A percentile compares a stretch with the other conserved stretches of the same genome.
phyloP scores from a whole-genome alignment of 2,329 filamentous ascomycete species.

The Fusarium liriodendri region DNA sequence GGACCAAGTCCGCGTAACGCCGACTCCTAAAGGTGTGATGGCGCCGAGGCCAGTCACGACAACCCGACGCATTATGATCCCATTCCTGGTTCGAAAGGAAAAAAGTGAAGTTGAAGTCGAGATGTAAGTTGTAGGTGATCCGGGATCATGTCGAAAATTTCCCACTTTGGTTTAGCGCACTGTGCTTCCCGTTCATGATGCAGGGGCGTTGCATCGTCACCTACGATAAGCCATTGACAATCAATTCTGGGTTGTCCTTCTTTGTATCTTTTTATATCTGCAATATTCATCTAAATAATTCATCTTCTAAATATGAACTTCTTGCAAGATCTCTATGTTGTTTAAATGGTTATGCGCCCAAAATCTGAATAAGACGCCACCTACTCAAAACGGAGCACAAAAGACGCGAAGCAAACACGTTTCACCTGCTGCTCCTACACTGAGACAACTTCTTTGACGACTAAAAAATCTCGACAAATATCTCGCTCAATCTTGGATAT shows the following conservation, averaged over 20 bases:
- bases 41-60: slow-evolving; percentile 87
- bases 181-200: background rate
- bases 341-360: background rate
- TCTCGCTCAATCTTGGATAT: background rate
- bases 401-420: slow-evolving; percentile 32
- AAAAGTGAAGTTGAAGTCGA: background rate
- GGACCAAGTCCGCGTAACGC: slow-evolving; percentile 81
- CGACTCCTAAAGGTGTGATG: slow-evolving; percentile 85
- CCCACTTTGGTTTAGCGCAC: slow-evolving; percentile 37
- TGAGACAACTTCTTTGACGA: background rate
- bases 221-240: slow-evolving; percentile 23
- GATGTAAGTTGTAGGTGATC: background rate
- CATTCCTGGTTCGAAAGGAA: slow-evolving; percentile 47
- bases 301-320: background rate
- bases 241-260: background rate
- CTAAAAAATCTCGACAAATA: background rate
- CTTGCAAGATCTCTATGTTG: background rate
- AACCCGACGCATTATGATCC: slow-evolving; percentile 73
- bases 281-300: background rate
- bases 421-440: slow-evolving; percentile 7
- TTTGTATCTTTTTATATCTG: background rate
- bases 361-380: slow-evolving; percentile 37
- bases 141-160: slow-evolving; percentile 3
- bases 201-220: slow-evolving; percentile 16
- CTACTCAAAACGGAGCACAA: slow-evolving; percentile 25